phyloP scores from a whole-genome alignment of 2,329 filamentous ascomycete species.

The Neocatenulostroma microsporum region DNA sequence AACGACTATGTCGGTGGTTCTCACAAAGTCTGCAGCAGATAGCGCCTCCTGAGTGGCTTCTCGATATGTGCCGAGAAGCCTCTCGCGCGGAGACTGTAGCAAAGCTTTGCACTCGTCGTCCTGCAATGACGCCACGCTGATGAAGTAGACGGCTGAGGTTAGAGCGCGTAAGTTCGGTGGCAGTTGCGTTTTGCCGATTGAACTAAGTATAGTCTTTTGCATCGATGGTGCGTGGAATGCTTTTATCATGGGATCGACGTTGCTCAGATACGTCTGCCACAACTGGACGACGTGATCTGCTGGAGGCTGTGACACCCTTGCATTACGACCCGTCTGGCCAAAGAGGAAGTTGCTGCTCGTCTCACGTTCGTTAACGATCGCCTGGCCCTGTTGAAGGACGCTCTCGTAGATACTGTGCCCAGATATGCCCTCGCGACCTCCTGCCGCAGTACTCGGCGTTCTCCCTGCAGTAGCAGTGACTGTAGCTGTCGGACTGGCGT shows the following conservation, averaged over 20 bases:
- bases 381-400: neutral
- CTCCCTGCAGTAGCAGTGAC: constrained; percentile 9
- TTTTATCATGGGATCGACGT: constrained; percentile 68
- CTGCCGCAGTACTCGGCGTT: neutral
- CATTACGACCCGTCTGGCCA: constrained; percentile 1
- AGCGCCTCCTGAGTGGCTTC: constrained; percentile 21
- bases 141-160: constrained; percentile 29
- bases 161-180: constrained; percentile 37
- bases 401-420: constrained; percentile 8
- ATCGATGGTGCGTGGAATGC: constrained; percentile 63
- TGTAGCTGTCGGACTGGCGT: neutral
- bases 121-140: constrained; percentile 25
- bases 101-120: constrained; percentile 21
- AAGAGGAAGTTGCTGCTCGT: constrained; percentile 16
- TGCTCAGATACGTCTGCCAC: constrained; percentile 67
- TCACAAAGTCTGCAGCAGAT: constrained; percentile 22
- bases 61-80: constrained; percentile 19
- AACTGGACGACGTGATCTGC: constrained; percentile 51
- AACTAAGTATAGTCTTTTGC: constrained; percentile 57
- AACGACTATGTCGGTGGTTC: constrained; percentile 21
- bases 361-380: neutral
- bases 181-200: constrained; percentile 48
- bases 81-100: constrained; percentile 16
- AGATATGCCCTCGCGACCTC: constrained; percentile 8
- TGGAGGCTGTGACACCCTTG: constrained; percentile 10